Conservation (phyloP, 2,329 filamentous ascomycete species). For the Colletotrichum sp. region DNA sequence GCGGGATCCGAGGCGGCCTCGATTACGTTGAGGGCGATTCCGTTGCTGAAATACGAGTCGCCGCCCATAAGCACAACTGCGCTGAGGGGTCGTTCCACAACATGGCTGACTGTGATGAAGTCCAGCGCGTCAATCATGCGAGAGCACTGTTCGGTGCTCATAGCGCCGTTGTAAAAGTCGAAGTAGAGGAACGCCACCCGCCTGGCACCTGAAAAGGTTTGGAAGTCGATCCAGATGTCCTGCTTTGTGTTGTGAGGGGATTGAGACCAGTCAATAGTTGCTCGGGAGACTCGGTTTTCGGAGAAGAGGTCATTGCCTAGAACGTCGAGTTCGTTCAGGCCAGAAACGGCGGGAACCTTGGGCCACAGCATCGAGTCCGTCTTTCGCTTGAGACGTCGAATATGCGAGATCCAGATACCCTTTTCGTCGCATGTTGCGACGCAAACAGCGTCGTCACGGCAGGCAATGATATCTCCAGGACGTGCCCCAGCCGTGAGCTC, state of each 20-base stretch:
- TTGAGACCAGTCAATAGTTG: constrained; percentile 31
- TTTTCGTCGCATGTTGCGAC: constrained; percentile 41
- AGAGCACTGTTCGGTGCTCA: constrained; percentile 43
- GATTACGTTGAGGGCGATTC: constrained; percentile 48
- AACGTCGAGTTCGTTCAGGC: constrained; percentile 38
- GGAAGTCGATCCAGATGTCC: constrained; percentile 44
- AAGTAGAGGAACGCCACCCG: constrained; percentile 44
- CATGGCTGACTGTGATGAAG: constrained; percentile 34
- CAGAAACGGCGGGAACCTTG: constrained; percentile 41
- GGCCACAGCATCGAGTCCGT: constrained; percentile 43
- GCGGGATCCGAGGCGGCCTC: constrained; percentile 41
- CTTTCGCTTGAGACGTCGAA: constrained; percentile 42
- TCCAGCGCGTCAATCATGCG: constrained; percentile 40
- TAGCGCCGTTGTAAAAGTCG: constrained; percentile 49
- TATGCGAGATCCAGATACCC: constrained; percentile 46
- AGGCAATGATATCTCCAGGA: constrained; percentile 36
- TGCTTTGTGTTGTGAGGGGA: constrained; percentile 36
- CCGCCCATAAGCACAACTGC: constrained; percentile 46
- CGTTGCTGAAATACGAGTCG: constrained; percentile 45
- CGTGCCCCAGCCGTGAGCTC: constrained; percentile 13
- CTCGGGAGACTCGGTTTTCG: constrained; percentile 9
- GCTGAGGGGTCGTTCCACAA: constrained; percentile 30
- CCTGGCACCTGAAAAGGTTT: constrained; percentile 25
- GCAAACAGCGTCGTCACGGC: constrained; percentile 40
- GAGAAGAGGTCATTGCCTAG: constrained; percentile 23